Evolutionary conservation across 176 grass and related monocot species (phyloP).

Genomic region (Oryza meridionalis): DNA sequence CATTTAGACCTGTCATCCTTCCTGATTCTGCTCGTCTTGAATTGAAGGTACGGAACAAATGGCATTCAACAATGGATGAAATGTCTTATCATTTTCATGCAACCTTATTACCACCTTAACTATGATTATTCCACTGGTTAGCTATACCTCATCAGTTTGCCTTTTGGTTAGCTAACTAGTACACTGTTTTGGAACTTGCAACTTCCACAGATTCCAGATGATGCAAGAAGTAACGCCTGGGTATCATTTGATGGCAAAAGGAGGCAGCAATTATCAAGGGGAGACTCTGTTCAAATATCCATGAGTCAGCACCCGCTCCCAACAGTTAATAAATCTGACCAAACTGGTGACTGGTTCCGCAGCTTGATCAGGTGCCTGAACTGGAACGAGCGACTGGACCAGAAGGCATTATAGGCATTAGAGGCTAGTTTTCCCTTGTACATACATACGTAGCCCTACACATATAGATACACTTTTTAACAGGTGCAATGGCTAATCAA

Average conservation of each 20-base stretch:
- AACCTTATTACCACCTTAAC: neutral
- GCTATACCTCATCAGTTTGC: neutral
- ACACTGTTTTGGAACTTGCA: constrained; percentile 7
- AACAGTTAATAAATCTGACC: constrained; percentile 97
- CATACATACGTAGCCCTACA: constrained; percentile 34
- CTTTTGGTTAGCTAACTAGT: constrained; percentile 17
- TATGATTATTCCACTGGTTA: neutral
- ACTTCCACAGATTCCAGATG: constrained; percentile 73
- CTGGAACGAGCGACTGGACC: constrained; percentile 94
- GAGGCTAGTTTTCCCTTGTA: constrained; percentile 10
- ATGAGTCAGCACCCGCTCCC: constrained; percentile 94
- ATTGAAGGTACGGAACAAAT: constrained; percentile 68
- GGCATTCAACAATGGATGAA: constrained; percentile 13
- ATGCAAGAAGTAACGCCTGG: constrained; percentile 90
- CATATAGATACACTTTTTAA: constrained; percentile 33
- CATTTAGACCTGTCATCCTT: constrained; percentile 97
- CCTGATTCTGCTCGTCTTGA: constrained; percentile 89
- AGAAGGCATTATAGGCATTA: constrained; percentile 74
- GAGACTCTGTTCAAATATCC: constrained; percentile 82
- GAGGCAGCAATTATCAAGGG: constrained; percentile 85
- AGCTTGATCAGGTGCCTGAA: constrained; percentile 94
- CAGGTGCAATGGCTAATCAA: neutral
- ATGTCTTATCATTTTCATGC: neutral
- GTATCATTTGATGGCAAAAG: constrained; percentile 95
- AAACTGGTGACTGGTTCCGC: constrained; percentile 93